phyloP scores from a whole-genome alignment of 2,329 filamentous ascomycete genomes.

The Sordariomycetes sp. region DNA sequence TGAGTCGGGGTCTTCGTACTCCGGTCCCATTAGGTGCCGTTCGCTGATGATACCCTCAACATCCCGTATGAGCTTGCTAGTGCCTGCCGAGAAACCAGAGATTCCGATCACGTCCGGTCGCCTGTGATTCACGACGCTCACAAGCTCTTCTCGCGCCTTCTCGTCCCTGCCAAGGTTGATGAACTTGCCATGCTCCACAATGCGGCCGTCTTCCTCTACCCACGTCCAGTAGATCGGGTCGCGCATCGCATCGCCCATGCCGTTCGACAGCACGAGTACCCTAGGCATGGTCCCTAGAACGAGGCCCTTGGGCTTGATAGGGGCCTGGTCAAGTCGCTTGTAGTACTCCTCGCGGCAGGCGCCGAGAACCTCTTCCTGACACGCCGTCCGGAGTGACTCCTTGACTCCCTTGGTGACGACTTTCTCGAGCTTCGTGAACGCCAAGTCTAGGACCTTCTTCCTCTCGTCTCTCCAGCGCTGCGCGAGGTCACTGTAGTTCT shows the following conservation, averaged over 20 bases:
- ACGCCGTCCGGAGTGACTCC: conserved; percentile 85
- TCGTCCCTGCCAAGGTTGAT: conserved; percentile 65
- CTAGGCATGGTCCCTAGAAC: conserved; percentile 78
- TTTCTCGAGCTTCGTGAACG: conserved; percentile 70
- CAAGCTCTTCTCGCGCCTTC: conserved; percentile 57
- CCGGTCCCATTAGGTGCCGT: conserved; percentile 64
- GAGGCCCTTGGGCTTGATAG: conserved; percentile 91
- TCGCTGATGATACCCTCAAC: conserved; percentile 69
- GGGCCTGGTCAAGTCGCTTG: conserved; percentile 85
- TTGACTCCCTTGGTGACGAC: conserved; percentile 88
- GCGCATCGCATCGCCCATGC: conserved; percentile 59
- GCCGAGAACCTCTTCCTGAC: conserved; percentile 84
- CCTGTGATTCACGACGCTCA: conserved; percentile 67
- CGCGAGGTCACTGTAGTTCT: conserved; percentile 89
- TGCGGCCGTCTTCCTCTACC: conserved; percentile 84
- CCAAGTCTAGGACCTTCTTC: conserved; percentile 71
- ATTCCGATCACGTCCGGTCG: conserved; percentile 86
- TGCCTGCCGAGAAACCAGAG: conserved; percentile 80
- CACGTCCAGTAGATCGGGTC: conserved; percentile 87
- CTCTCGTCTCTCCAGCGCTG: conserved; percentile 91
- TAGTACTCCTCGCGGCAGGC: conserved; percentile 82
- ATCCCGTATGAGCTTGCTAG: conserved; percentile 72
- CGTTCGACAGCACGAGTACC: conserved; percentile 79
- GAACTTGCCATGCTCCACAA: conserved; percentile 83
- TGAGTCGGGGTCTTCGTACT: conserved; percentile 73